Conservation (phyloP, 495 filamentous ascomycete genomes). For the Melanomma pulvis-pyrius region DNA sequence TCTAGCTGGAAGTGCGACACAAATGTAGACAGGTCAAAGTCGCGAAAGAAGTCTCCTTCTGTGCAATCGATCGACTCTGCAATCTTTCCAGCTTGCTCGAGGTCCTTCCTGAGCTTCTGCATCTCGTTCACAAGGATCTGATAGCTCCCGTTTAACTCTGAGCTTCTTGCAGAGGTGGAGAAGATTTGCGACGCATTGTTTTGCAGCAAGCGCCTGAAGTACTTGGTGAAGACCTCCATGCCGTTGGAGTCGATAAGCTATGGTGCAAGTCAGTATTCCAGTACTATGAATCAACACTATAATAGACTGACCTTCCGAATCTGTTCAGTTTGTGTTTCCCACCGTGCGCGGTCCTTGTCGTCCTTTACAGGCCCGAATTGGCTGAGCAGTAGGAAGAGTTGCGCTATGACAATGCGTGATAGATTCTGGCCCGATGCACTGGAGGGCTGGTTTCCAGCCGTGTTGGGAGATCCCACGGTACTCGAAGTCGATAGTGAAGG, state of each 20-base stretch:
- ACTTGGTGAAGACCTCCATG: slow-evolving; percentile 94
- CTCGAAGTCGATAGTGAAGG: slow-evolving; percentile 64
- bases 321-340: slow-evolving; percentile 87
- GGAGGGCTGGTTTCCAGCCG: slow-evolving; percentile 52
- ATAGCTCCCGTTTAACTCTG: slow-evolving; percentile 76
- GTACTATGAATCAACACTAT: slow-evolving; percentile 1
- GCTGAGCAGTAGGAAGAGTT: slow-evolving; percentile 90
- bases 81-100: slow-evolving; percentile 82
- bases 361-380: slow-evolving; percentile 73
- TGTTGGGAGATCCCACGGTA: slow-evolving; percentile 61
- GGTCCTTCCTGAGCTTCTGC: slow-evolving; percentile 77
- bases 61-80: slow-evolving; percentile 87
- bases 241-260: slow-evolving; percentile 92
- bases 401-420: slow-evolving; percentile 88
- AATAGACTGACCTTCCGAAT: slow-evolving; percentile 74
- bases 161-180: slow-evolving; percentile 67
- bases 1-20: slow-evolving; percentile 93
- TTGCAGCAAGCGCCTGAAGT: slow-evolving; percentile 84
- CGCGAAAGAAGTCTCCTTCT: slow-evolving; percentile 85
- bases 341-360: slow-evolving; percentile 87
- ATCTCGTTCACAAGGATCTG: slow-evolving; percentile 81
- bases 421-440: slow-evolving; percentile 44
- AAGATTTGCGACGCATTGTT: slow-evolving; percentile 87
- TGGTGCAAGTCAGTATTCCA: slow-evolving; percentile 8
- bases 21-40: slow-evolving; percentile 91